These are phyloP conservation scores for Pseudogymnoascus sp. DNA, from an alignment of 2,329 filamentous ascomycete genomes.

Conservation along the genomic window DNA sequence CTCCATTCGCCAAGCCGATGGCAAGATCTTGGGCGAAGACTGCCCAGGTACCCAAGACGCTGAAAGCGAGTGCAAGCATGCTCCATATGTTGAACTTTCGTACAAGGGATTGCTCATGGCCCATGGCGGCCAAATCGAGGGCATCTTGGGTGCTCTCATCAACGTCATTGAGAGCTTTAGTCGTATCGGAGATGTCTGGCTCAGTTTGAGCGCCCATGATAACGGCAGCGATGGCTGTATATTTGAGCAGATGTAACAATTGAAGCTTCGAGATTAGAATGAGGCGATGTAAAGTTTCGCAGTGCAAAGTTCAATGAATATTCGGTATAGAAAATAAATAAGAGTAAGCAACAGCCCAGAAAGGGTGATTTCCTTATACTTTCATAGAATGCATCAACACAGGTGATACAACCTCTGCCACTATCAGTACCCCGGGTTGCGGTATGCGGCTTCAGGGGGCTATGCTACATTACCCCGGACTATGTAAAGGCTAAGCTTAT, in stretches of 20 bases:
- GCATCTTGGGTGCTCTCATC: slow-evolving; percentile 34
- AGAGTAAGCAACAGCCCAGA: background rate
- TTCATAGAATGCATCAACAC: background rate
- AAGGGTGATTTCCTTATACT: background rate
- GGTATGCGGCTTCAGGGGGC: background rate
- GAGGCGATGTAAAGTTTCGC: background rate
- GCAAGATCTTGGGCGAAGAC: slow-evolving; percentile 46
- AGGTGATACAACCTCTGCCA: background rate
- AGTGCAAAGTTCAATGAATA: background rate
- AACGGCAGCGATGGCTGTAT: background rate
- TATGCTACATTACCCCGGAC: background rate
- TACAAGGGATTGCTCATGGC: slow-evolving; percentile 35
- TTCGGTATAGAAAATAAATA: background rate
- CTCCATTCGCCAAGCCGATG: slow-evolving; percentile 46
- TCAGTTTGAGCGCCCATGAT: background rate
- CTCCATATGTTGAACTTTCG: slow-evolving; percentile 46
- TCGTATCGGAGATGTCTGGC: background rate
- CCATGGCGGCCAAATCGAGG: slow-evolving; percentile 33
- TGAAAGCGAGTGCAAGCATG: slow-evolving; percentile 50
- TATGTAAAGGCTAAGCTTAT: background rate
- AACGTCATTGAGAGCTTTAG: slow-evolving; percentile 11
- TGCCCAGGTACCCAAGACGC: slow-evolving; percentile 49
- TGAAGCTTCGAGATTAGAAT: background rate
- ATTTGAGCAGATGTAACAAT: background rate
- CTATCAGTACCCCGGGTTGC: background rate